A percentile compares a stretch with the other conserved stretches of the same genome.
phyloP scores from a whole-genome alignment of 768 basidiomycete genomes.

The Auricularia sp. region DNA sequence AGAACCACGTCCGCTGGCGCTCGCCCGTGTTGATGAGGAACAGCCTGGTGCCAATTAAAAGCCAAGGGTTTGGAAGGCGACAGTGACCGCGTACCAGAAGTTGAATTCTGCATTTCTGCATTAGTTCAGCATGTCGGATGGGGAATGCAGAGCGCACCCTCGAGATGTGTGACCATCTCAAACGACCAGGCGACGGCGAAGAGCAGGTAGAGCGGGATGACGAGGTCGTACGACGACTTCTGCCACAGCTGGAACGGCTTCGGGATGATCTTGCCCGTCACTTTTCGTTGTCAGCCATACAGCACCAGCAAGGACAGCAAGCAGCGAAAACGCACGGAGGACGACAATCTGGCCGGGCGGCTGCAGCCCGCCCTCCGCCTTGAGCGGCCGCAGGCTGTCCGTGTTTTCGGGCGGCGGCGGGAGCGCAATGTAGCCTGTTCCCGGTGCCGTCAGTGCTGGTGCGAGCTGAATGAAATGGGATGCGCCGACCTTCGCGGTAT shows the following conservation, averaged over 20 bases:
- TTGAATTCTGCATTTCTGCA: conserved; percentile 3
- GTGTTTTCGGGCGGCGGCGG: background rate
- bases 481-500: conserved; percentile 65
- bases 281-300: too few species aligned
- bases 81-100: background rate
- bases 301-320: too few species aligned
- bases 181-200: conserved; percentile 68
- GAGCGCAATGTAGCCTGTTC: conserved; percentile 10
- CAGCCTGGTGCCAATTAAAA: too few species aligned
- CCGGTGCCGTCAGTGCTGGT: conserved; percentile 16
- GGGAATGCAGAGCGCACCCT: too few species aligned
- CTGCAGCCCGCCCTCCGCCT: background rate
- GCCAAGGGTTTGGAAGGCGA: background rate
- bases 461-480: too few species aligned
- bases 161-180: conserved; percentile 76
- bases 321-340: background rate
- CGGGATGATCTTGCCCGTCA: conserved; percentile 29
- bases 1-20: conserved; percentile 63
- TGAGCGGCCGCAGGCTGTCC: background rate
- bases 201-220: conserved; percentile 62
- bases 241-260: conserved; percentile 47
- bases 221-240: conserved; percentile 34
- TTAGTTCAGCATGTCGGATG: too few species aligned
- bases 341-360: background rate
- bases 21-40: conserved; percentile 75